These are phyloP conservation scores for Turnera subulata DNA, from an alignment of 345 rosid genomes.

Conservation along the genomic window DNA sequence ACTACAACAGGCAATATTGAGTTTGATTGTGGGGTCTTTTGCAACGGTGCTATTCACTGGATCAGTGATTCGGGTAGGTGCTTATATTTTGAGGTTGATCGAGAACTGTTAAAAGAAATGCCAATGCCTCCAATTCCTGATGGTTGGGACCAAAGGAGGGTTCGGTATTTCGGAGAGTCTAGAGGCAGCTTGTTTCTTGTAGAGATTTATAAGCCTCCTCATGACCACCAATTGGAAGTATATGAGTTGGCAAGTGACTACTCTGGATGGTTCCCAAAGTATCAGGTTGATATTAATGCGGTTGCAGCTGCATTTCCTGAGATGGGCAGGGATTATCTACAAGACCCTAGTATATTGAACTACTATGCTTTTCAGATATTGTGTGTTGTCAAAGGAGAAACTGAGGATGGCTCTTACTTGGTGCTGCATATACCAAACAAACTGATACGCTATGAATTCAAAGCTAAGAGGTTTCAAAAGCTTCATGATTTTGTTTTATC, in stretches of 20 bases:
- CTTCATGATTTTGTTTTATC: conserved; percentile 23
- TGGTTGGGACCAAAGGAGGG: not conserved
- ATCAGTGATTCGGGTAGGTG: conserved; percentile 8
- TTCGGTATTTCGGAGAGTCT: conserved; percentile 24
- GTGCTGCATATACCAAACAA: conserved; percentile 29
- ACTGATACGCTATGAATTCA: conserved; percentile 27
- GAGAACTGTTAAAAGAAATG: conserved; percentile 24
- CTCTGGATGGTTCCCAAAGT: conserved; percentile 37
- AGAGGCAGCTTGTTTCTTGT: conserved; percentile 23
- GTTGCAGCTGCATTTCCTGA: conserved; percentile 30
- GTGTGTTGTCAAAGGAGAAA: conserved; percentile 25
- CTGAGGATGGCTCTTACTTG: conserved; percentile 17
- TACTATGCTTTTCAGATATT: conserved; percentile 18
- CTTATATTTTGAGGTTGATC: conserved; percentile 23
- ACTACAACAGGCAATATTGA: not conserved
- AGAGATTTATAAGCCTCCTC: conserved; percentile 21
- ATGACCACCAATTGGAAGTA: conserved; percentile 19
- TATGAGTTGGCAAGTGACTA: conserved; percentile 32
- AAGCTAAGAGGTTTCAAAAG: conserved; percentile 23
- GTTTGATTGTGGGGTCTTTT: conserved; percentile 16
- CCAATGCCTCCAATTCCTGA: conserved; percentile 22
- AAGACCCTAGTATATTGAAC: conserved; percentile 3
- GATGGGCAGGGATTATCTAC: conserved; percentile 14
- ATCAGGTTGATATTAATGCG: conserved; percentile 27
- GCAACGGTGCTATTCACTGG: conserved; percentile 37